These are phyloP conservation scores for Suillus ampliporus DNA, from an alignment of 768 basidiomycete genomes.

Conservation along the genomic window DNA sequence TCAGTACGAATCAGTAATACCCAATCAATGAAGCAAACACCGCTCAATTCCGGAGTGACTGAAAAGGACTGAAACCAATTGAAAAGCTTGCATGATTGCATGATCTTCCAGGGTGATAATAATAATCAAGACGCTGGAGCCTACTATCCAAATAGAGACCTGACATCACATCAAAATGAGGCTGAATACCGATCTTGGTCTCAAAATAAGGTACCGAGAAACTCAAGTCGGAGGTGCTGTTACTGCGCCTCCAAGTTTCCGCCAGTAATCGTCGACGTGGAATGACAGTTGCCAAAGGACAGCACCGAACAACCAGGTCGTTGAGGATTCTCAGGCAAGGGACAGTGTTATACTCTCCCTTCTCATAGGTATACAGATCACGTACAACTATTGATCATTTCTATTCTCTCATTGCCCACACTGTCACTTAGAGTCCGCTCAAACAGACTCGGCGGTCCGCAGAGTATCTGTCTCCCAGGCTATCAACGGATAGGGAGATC, in stretches of 20 bases:
- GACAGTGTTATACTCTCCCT: conserved; percentile 15
- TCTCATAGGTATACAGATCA: conserved; percentile 28
- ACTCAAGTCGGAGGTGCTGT: conserved; percentile 22
- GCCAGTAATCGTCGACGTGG: conserved; percentile 14
- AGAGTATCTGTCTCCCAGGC: conserved; percentile 31
- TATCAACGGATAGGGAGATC: conserved; percentile 20
- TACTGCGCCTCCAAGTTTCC: conserved; percentile 15
- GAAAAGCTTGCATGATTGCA: conserved; percentile 6
- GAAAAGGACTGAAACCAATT: conserved; percentile 4
- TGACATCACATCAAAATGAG: conserved; percentile 26
- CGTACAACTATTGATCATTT: conserved; percentile 26
- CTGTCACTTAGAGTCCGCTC: conserved; percentile 16
- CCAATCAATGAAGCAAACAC: conserved; percentile 17
- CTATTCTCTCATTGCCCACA: conserved; percentile 17
- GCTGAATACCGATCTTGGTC: conserved; percentile 24
- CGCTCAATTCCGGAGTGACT: conserved; percentile 5
- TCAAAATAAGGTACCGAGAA: conserved; percentile 22
- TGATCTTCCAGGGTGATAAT: conserved; percentile 12
- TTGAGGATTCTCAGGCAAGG: conserved; percentile 32
- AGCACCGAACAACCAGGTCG: conserved; percentile 7
- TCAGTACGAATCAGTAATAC: conserved; percentile 5
- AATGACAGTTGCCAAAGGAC: conserved; percentile 16
- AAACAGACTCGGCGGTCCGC: conserved; percentile 17
- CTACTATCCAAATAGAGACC: conserved; percentile 22
- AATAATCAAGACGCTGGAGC: conserved; percentile 14